Percentiles rank a stretch among this genome's conserved stretches.
Evolutionary conservation across 176 grass and related monocot species (phyloP).

Genomic region (Thinopyrum elongatum): DNA sequence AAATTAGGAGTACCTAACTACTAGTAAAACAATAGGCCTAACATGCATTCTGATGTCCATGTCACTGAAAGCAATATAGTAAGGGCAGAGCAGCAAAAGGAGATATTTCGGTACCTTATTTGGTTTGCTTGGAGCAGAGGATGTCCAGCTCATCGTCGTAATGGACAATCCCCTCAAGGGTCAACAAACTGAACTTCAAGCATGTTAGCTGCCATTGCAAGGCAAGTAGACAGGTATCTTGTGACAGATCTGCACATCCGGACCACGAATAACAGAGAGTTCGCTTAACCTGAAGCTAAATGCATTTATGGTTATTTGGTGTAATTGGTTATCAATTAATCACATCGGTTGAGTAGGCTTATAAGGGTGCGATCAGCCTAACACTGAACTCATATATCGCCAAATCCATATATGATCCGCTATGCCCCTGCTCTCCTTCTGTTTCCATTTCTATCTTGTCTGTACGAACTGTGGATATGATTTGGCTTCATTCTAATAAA

Average conservation of each 20-base stretch:
- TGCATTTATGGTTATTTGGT: not conserved
- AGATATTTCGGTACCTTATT: no score
- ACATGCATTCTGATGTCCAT: constrained; percentile 25
- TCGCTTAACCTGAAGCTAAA: not conserved
- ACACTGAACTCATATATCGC: not conserved
- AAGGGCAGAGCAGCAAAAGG: no score
- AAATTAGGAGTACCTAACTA: no score
- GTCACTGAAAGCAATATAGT: constrained; percentile 22
- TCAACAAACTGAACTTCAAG: constrained; percentile 26
- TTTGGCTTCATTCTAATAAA: no score
- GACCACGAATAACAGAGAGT: not conserved
- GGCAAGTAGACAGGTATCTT: constrained; percentile 24
- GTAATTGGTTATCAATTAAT: not conserved
- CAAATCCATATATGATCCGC: not conserved
- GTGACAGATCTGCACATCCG: not conserved
- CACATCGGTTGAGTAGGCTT: not conserved
- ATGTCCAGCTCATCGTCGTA: constrained; percentile 6
- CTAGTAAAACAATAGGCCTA: constrained; percentile 19
- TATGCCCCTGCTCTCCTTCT: no score
- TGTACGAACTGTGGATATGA: no score
- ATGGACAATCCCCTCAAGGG: not conserved
- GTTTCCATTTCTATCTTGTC: no score
- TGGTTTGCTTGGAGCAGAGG: not conserved
- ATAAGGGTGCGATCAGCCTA: not conserved
- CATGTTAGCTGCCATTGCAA: constrained; percentile 23